Evolutionary conservation across 768 basidiomycete species (phyloP).

Genomic region (Podaxis mareebaensis): DNA sequence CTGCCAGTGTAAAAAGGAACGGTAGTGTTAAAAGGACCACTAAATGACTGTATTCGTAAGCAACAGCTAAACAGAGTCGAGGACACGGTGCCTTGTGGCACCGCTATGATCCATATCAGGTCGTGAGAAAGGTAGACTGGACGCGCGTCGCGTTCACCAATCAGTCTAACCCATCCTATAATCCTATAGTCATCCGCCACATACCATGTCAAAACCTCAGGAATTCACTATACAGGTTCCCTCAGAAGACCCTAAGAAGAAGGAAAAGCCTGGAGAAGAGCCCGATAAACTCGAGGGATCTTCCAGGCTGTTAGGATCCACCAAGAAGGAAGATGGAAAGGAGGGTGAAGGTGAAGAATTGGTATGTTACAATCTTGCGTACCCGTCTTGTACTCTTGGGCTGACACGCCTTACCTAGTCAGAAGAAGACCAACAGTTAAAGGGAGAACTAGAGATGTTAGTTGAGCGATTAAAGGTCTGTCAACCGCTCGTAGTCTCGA

Average conservation of each 20-base stretch:
- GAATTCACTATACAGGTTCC: slow-evolving; percentile 63
- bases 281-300: slow-evolving; percentile 39
- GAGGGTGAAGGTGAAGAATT: slow-evolving; percentile 75
- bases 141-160: slow-evolving; percentile 55
- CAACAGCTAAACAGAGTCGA: too few relatives aligned
- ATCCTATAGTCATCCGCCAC: slow-evolving; percentile 15
- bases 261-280: slow-evolving; percentile 50
- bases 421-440: slow-evolving; percentile 93
- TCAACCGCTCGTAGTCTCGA: neutral
- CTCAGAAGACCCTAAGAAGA: slow-evolving; percentile 77
- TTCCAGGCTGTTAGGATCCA: slow-evolving; percentile 55
- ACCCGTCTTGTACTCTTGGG: neutral
- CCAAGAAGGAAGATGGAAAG: slow-evolving; percentile 46
- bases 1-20: too few relatives aligned
- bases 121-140: slow-evolving; percentile 36
- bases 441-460: slow-evolving; percentile 95
- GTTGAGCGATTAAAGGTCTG: slow-evolving; percentile 87
- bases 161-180: slow-evolving; percentile 16
- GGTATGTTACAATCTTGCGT: slow-evolving; percentile 49
- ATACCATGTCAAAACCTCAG: slow-evolving; percentile 57
- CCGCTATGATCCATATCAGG: neutral
- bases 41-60: too few relatives aligned
- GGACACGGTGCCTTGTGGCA: too few relatives aligned
- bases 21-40: too few relatives aligned
- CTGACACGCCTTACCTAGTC: slow-evolving; percentile 49